A percentile compares a stretch with the other conserved stretches of the same genome.
Evolutionary conservation across 148 eudicot genomes (phyloP).

Genomic region (Dianthus caryophyllus): DNA sequence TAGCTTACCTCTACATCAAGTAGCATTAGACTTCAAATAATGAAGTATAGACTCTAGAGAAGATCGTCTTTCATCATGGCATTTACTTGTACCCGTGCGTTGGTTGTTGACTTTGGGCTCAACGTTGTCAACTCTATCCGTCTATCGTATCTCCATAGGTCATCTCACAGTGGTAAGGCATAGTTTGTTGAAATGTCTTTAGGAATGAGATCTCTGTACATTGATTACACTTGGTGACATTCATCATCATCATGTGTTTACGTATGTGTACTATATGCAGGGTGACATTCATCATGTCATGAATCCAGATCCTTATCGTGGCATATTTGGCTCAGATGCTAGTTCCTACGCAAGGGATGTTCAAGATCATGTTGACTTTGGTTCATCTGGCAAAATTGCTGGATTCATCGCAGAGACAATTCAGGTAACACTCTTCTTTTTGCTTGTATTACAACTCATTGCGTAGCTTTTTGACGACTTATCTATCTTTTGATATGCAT

Average conservation of each 20-base stretch:
- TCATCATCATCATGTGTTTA: not conserved
- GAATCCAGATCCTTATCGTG: slow-evolving; percentile 95
- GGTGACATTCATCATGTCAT: slow-evolving; percentile 95
- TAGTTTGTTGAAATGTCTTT: slow-evolving; percentile 2
- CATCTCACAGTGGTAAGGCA: not conserved
- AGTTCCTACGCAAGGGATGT: slow-evolving; percentile 72
- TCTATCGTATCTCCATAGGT: slow-evolving; percentile 3
- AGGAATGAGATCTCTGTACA: not conserved
- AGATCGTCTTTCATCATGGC: not conserved
- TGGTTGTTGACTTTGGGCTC: not conserved
- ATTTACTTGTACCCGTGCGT: not conserved
- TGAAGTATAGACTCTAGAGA: not conserved
- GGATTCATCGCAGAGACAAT: slow-evolving; percentile 98
- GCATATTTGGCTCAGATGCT: slow-evolving; percentile 82
- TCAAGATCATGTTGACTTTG: slow-evolving; percentile 85
- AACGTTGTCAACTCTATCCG: not conserved
- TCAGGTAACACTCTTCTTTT: slow-evolving; percentile 47
- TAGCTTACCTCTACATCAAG: not conserved
- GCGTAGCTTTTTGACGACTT: not conserved
- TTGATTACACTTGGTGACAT: not conserved
- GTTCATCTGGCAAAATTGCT: slow-evolving; percentile 89
- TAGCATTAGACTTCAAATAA: slow-evolving; percentile 2
- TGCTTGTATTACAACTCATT: not conserved
- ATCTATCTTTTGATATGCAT: slow-evolving; percentile 8
- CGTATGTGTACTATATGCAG: slow-evolving; percentile 34